Base-by-base conservation (phyloP, 345 rosid species). In the Brassica nigra region DNA sequence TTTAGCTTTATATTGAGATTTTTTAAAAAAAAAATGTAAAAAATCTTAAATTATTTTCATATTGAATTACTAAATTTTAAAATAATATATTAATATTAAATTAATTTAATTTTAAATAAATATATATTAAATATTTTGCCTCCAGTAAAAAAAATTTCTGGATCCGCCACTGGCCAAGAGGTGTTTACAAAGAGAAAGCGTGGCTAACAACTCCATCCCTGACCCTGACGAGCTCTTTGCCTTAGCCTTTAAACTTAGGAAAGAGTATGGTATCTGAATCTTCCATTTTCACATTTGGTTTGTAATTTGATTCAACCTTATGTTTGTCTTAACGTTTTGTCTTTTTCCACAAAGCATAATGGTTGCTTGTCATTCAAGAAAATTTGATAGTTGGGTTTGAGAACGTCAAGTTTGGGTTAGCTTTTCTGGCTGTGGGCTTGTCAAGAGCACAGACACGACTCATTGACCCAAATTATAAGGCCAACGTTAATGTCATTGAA, bases 111-210 rank as follows among this genome's bases (percentile, higher is more conserved):
- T 23, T 23, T 23, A 23, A 23, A 23, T 23, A 23, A 23, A 23
- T 23, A 23, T 23, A 23, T 23, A 23, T 23, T 23, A 23, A 23
- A 23, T 23, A 23, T 23, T 23, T 23, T 23, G 27, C 27, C 27
- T 23, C 27, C 27, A 23, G 27, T 23, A 23, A 23, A 23, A 23
- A 23, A 23, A 23, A 23, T 23, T 23, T 23, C 18, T 23, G 27
- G 27, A 23, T 23, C 27, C 18, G 18, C 18, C 18, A 18, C 18
- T 23, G 27, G 27, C 27, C 27, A 23, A 73, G 23, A 72, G 71
- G 66, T 81, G 84, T 63, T 12, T 81, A 30, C 58, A 71, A 66
- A 77, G 80, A 73, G 69, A 64, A 6, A 77, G 78, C 2, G 81
- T 81, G 18, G 74, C 42, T n/a, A 39, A 71, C 71, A 39, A 71